Evolutionary conservation across 2,329 filamentous ascomycete genomes (phyloP).

Genomic region (Byssochlamys sp.): DNA sequence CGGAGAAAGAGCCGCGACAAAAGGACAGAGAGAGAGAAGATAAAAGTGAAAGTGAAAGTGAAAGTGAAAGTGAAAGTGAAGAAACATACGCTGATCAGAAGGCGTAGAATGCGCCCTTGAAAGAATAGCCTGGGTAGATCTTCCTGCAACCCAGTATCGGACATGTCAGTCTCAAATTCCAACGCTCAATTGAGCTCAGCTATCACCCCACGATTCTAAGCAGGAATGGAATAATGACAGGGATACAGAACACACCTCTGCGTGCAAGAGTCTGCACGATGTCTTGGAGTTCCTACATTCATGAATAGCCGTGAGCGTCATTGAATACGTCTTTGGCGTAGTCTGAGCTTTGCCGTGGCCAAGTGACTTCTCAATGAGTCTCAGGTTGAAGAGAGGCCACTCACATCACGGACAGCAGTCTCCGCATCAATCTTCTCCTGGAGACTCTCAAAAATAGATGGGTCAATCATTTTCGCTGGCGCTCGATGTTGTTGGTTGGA

Average conservation of each 20-base stretch:
- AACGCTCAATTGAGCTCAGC: background rate
- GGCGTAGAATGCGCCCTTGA: constrained; percentile 85
- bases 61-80: background rate
- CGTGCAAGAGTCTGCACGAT: constrained; percentile 75
- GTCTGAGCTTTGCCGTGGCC: constrained; percentile 11
- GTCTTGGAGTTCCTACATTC: constrained; percentile 57
- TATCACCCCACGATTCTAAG: background rate
- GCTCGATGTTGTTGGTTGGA: constrained; percentile 13
- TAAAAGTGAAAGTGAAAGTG: background rate
- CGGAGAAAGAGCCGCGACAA: background rate
- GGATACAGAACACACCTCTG: constrained; percentile 42
- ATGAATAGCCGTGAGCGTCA: background rate
- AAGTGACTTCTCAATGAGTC: constrained; percentile 1
- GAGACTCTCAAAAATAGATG: constrained; percentile 75
- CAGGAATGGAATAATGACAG: too few species aligned
- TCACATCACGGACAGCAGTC: constrained; percentile 63
- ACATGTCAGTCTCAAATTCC: background rate
- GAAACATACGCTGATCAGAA: constrained; percentile 47
- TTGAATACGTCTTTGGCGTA: background rate
- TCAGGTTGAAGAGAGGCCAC: constrained; percentile 9
- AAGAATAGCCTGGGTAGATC: constrained; percentile 70
- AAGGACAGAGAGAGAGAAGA: background rate
- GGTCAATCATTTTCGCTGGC: constrained; percentile 55
- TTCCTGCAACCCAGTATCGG: constrained; percentile 40
- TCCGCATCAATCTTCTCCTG: constrained; percentile 88